Evolutionary conservation across 2,329 filamentous ascomycete genomes (phyloP), one percentile per base, ranked within the genome.

Genomic region (Thermomyces lanuginosus): DNA sequence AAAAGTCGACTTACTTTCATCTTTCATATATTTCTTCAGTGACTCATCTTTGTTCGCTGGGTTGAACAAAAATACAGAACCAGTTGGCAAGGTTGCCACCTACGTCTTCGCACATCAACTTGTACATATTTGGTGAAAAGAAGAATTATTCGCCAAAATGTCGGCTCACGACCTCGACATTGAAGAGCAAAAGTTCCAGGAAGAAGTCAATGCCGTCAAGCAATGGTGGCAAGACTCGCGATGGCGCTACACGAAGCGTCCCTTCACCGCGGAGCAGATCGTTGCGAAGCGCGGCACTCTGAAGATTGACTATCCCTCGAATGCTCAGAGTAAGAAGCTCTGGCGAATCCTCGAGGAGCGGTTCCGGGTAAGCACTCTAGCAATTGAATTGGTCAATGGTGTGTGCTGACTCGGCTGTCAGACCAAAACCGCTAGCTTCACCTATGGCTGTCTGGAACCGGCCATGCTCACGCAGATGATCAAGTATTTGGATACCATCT

Each of bases 381-480:
- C 8, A 20, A 8, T 7, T 8, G 7, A 20, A 20, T 7, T 20
- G 10, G 8, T 20, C 18, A 10, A 7, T 20, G 18, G 10, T 10
- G 10, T 30, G 24, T 17, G 16, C 16, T 23, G 16, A 27, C 32
- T n/a, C n/a, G n/a, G n/a, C n/a, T n/a, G n/a, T n/a, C 41, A 92
- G 80, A 78, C 68, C 48, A 72, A 72, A 44, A 78, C 89, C 47
- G 80, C 80, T 24, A 91, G 81, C 58, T 92, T 76, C 62, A 98
- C 89, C 31, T 98, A 93, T 51, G 89, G 89, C 46, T 95, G 89
- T 60, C 66, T 98, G 38, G 89, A 98, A 51, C 89, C 89, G 7
- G 92, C 92, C 30, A 93, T 93, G 80, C 70, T 98, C 51, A 95
- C 89, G 15, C 89, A 98, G 57, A 98, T 98, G 89, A 86, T 86